These are phyloP conservation scores for Pelargonium exstipulatum DNA, from an alignment of 441 rosid genomes.

Conservation along the genomic window DNA sequence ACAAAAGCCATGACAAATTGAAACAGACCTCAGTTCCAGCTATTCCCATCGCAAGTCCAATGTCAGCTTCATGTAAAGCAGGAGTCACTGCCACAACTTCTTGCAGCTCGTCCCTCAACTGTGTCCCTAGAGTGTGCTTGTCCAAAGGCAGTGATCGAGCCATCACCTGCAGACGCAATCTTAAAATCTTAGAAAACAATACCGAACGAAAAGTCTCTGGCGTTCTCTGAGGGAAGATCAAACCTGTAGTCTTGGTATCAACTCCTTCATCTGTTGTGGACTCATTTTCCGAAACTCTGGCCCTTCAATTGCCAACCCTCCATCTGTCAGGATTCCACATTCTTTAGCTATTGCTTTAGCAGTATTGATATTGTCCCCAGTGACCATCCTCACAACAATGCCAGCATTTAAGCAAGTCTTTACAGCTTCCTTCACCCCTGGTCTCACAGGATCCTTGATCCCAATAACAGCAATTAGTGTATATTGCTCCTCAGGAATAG, in stretches of 20 bases:
- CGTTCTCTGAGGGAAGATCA: background rate
- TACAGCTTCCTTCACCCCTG: slow-evolving; percentile 46
- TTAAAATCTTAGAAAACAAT: background rate
- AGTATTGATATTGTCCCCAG: slow-evolving; percentile 46
- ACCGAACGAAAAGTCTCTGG: background rate
- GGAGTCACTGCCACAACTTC: slow-evolving; percentile 66
- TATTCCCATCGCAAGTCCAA: slow-evolving; percentile 63
- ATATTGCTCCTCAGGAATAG: slow-evolving; percentile 40
- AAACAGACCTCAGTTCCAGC: slow-evolving; percentile 58
- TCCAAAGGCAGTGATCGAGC: slow-evolving; percentile 49
- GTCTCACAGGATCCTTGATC: slow-evolving; percentile 48
- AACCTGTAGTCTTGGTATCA: slow-evolving; percentile 47
- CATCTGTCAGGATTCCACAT: slow-evolving; percentile 44
- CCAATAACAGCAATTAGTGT: slow-evolving; percentile 41
- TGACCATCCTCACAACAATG: slow-evolving; percentile 44
- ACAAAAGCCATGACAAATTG: background rate
- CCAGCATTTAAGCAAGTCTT: slow-evolving; percentile 44
- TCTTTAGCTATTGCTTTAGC: slow-evolving; percentile 51
- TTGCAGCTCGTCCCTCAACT: slow-evolving; percentile 36
- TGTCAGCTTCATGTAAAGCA: slow-evolving; percentile 62
- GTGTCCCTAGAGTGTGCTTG: slow-evolving; percentile 45
- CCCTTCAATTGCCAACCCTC: slow-evolving; percentile 53
- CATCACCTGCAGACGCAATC: slow-evolving; percentile 34
- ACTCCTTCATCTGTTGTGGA: slow-evolving; percentile 44
- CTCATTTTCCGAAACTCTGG: slow-evolving; percentile 45